phyloP scores from a whole-genome alignment of 805 yeast species.

The Teunomyces atbi region DNA sequence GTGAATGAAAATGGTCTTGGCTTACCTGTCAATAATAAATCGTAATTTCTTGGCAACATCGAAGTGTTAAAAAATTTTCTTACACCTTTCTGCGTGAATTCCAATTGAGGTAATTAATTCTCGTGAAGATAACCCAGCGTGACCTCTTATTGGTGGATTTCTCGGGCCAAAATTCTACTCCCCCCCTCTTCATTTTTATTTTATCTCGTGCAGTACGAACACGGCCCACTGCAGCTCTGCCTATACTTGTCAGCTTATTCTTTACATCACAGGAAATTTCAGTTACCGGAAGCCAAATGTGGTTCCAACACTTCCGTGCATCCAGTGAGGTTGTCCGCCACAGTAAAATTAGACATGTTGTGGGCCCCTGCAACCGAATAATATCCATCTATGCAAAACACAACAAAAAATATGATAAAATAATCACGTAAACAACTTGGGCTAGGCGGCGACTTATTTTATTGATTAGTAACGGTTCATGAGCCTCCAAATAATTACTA shows the following conservation, averaged over 20 bases:
- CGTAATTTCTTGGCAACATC: constrained; percentile 2
- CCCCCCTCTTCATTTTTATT: not conserved
- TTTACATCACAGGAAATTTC: not conserved
- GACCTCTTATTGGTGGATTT: not conserved
- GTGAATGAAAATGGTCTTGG: constrained; percentile 4
- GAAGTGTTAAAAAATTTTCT: not conserved
- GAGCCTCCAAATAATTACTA: not conserved
- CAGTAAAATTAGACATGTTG: not conserved
- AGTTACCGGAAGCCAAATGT: not conserved
- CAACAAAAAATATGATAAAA: not conserved
- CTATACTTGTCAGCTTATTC: no score
- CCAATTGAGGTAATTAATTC: not conserved
- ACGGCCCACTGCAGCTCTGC: no score
- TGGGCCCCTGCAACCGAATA: no score
- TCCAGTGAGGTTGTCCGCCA: not conserved
- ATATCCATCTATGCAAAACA: no score
- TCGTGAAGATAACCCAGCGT: not conserved
- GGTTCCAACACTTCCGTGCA: not conserved
- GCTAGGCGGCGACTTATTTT: not conserved
- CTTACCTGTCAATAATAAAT: not conserved
- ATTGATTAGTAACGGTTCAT: not conserved
- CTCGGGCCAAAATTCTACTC: not conserved
- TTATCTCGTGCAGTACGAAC: not conserved
- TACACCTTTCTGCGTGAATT: not conserved
- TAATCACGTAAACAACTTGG: not conserved